Base-by-base conservation (phyloP, 164 flowering plant genomes). In the Vitis amurensis region DNA sequence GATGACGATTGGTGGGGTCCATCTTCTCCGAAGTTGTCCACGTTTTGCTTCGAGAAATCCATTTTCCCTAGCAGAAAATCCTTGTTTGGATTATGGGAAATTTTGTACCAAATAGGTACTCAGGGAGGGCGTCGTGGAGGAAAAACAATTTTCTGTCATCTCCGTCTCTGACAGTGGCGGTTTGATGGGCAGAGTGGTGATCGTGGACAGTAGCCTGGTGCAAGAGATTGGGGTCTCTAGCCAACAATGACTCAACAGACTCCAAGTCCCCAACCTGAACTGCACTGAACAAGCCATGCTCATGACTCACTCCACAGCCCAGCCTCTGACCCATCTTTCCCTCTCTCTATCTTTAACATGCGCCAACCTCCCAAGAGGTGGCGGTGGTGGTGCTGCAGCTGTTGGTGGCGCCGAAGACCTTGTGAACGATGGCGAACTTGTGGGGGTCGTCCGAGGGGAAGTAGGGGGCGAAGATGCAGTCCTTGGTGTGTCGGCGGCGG, bases 261-360 rank as follows among this genome's bases (percentile, higher is more conserved):
- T 66, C 76, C 50, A 81, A 31, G 60, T 87, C 84, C 7, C 91
- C 97, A 30, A 66, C 31, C 73, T 85, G 87, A 16, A 86, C 88
- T 3, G 91, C 90, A 55, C 56, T 64, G 70, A 91, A 89, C 55
- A 90, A 61, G 4, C 81, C 92, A 74, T 85, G 74, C 30, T 89
- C 91, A 16, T 74, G 74, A 64, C 71, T 78, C 31, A 82, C 68
- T 3, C 60, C 71, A 75, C 97, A 94, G 68, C 98, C 91, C 73
- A 91, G 68, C 29, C 84, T 87, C 83, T n/a, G 97, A 71, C 98
- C 98, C 98, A 90, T 87, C 86, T 90, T 91, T 82, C 55, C 57
- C 44, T 72, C 3, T 64, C 49, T 27, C 63, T 8, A 7, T 15
- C 66, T 4, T 63, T 59, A 62, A 29, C 69, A 57, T 30, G 77